These are phyloP conservation scores for Phanerochaete carnosa DNA, from an alignment of 768 basidiomycete genomes.

Conservation along the genomic window DNA sequence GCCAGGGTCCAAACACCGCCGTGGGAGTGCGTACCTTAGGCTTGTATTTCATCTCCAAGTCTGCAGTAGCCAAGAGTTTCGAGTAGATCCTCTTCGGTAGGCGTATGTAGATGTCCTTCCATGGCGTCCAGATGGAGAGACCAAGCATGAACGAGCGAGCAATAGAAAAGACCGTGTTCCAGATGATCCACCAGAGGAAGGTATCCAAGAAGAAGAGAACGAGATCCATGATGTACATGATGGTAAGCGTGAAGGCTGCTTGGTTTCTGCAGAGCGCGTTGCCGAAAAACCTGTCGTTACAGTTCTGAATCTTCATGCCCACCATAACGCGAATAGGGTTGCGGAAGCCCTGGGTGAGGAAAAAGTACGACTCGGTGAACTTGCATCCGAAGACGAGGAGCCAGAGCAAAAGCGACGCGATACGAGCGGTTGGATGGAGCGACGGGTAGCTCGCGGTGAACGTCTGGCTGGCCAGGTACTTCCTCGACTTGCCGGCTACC, in stretches of 20 bases:
- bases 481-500: constrained; percentile 91
- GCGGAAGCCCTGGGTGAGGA: constrained; percentile 91
- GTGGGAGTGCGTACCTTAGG: constrained; percentile 71
- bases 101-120: constrained; percentile 95
- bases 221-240: constrained; percentile 99
- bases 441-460: constrained; percentile 94
- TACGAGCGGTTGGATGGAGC: constrained; percentile 59
- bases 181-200: constrained; percentile 99
- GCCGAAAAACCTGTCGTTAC: constrained; percentile 85
- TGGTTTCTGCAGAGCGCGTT: constrained; percentile 85
- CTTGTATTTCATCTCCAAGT: constrained; percentile 99
- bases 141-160: constrained; percentile 86
- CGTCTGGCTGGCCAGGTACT: constrained; percentile 97
- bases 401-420: constrained; percentile 84
- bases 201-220: constrained; percentile 98
- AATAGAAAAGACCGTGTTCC: constrained; percentile 95
- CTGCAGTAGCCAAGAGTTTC: constrained; percentile 87
- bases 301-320: constrained; percentile 92
- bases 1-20: neutral
- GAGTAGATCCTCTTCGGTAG: constrained; percentile 96
- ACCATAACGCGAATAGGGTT: constrained; percentile 95
- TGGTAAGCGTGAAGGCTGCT: constrained; percentile 89
- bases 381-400: constrained; percentile 94
- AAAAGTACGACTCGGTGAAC: constrained; percentile 96
- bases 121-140: constrained; percentile 98